phyloP scores from a whole-genome alignment of 2,329 filamentous ascomycete species.

The Talaromyces rugulosus region DNA sequence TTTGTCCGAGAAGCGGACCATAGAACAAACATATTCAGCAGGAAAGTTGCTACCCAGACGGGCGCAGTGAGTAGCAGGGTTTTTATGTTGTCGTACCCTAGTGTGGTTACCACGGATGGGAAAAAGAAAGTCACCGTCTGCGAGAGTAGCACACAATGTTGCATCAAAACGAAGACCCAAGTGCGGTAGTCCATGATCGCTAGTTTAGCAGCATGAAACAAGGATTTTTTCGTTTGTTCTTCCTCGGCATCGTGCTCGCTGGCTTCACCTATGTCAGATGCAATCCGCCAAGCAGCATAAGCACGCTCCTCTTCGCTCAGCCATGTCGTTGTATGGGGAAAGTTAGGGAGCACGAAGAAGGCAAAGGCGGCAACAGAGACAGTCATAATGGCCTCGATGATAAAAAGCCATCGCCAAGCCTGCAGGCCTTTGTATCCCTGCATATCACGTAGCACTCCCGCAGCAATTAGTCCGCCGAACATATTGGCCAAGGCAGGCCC shows the following conservation, averaged over 20 bases:
- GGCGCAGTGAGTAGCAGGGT: constrained; percentile 49
- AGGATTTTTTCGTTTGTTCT: not conserved
- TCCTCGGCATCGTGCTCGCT: constrained; percentile 32
- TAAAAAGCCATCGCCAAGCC: constrained; percentile 27
- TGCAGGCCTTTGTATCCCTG: constrained; percentile 19
- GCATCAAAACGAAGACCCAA: constrained; percentile 39
- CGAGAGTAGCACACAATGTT: constrained; percentile 41
- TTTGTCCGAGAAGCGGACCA: constrained; percentile 8
- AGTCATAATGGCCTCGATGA: constrained; percentile 22
- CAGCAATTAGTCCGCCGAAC: constrained; percentile 22
- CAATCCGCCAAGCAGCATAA: constrained; percentile 63
- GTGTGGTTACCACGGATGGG: constrained; percentile 39
- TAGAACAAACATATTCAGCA: not conserved
- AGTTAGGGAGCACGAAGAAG: constrained; percentile 19
- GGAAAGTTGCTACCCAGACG: not conserved
- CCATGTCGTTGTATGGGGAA: constrained; percentile 18
- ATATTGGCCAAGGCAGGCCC: constrained; percentile 47
- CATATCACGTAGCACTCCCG: constrained; percentile 23
- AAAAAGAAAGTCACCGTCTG: constrained; percentile 41
- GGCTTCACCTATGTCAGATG: constrained; percentile 63
- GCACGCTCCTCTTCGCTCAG: constrained; percentile 18
- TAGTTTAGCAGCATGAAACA: constrained; percentile 1
- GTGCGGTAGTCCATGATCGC: constrained; percentile 23
- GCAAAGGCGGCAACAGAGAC: constrained; percentile 18
- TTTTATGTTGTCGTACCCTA: constrained; percentile 42